A percentile compares a stretch with the other conserved stretches of the same genome.
These are phyloP conservation scores for Lithospermum erythrorhizon DNA, from an alignment of 257 asterid species.

Conservation along the genomic window DNA sequence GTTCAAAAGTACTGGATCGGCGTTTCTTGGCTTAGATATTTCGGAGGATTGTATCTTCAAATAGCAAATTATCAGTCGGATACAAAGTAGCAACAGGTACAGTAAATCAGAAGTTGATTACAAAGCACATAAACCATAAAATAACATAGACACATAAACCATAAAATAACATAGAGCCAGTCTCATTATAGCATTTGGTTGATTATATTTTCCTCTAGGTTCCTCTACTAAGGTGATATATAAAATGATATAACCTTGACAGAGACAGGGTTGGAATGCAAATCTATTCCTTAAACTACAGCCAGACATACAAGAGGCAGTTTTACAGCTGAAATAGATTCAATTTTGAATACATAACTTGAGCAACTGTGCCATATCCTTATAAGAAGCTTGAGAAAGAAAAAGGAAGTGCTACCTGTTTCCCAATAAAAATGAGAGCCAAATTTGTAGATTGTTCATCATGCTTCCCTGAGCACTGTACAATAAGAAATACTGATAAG, in stretches of 20 bases:
- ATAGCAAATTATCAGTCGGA: conserved; percentile 9
- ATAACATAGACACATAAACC: too few relatives aligned
- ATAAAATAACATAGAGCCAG: neutral
- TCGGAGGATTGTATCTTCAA: conserved; percentile 63
- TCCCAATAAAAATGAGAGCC: conserved; percentile 74
- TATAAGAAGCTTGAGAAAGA: neutral
- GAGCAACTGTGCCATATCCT: neutral
- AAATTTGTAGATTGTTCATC: conserved; percentile 44
- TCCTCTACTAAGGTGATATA: too few relatives aligned
- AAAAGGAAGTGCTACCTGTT: conserved; percentile 43
- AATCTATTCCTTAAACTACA: too few relatives aligned
- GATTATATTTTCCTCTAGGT: neutral
- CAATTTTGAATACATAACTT: neutral
- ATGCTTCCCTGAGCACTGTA: conserved; percentile 61
- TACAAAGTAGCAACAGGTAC: conserved; percentile 2
- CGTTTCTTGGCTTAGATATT: conserved; percentile 42
- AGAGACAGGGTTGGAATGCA: neutral
- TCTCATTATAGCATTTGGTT: neutral
- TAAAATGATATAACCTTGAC: neutral
- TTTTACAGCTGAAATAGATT: too few relatives aligned
- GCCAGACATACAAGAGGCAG: too few relatives aligned
- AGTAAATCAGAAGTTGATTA: conserved; percentile 4
- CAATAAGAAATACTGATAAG: conserved; percentile 15
- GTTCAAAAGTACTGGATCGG: conserved; percentile 54
- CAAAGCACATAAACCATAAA: conserved; percentile 1